These are phyloP conservation scores for Rhododendron simsii DNA, from an alignment of 148 eudicot genomes.

Conservation along the genomic window DNA sequence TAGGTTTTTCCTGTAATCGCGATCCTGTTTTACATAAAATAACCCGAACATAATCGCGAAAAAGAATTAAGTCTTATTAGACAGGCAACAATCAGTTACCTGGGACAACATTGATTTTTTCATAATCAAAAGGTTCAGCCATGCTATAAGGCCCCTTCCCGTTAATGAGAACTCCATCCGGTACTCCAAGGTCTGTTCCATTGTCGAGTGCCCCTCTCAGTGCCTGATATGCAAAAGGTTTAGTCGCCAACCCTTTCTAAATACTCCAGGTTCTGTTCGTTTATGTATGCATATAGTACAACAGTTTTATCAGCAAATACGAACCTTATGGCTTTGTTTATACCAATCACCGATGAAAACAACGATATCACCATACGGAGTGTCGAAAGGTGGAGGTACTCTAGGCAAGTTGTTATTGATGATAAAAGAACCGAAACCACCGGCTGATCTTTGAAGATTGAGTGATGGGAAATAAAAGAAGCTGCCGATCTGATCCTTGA, in stretches of 20 bases:
- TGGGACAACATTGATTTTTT: constrained; percentile 71
- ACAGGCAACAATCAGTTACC: constrained; percentile 20
- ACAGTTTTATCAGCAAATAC: neutral
- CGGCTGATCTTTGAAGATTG: neutral
- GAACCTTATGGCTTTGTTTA: neutral
- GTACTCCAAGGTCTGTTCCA: constrained; percentile 84
- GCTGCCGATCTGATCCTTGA: neutral
- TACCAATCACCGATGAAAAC: constrained; percentile 5
- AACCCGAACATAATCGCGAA: neutral
- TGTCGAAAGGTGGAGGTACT: neutral
- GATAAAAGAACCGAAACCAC: neutral
- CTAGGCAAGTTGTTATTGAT: neutral
- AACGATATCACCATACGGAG: neutral
- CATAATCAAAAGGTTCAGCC: constrained; percentile 63
- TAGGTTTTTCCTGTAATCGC: constrained; percentile 64
- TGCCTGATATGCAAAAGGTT: constrained; percentile 35
- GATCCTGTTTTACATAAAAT: neutral
- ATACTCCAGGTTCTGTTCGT: neutral
- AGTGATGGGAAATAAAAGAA: constrained; percentile 1
- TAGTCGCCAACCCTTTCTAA: neutral
- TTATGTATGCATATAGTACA: neutral
- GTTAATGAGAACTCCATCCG: constrained; percentile 91
- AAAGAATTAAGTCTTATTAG: neutral
- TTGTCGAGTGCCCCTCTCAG: constrained; percentile 71
- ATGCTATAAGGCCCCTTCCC: constrained; percentile 78